Base-by-base conservation (phyloP, 2,329 filamentous ascomycete genomes). In the Acrodontium crateriforme region DNA sequence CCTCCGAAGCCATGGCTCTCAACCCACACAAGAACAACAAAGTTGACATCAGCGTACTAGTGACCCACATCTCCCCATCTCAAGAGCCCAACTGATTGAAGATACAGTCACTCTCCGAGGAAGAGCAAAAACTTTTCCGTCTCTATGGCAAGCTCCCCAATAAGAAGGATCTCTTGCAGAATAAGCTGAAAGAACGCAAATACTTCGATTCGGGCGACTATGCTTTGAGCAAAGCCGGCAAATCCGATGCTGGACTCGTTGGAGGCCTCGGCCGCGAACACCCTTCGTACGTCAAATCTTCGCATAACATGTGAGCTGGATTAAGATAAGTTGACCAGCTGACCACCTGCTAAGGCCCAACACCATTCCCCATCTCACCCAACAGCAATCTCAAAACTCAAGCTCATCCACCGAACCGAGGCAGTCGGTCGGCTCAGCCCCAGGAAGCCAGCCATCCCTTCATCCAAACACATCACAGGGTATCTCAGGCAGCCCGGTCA, bases 21-120 rank as follows among this genome's bases (percentile, higher is more conserved):
- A 94, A 94, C 58, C 87, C 87, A 46, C 83, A 85, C 58, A 82
- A 94, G 69, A 85, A 92, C 71, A 94, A 94, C 70, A 95, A 98
- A 69, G 71, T 95, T 50, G 89, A 98, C 61, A 70, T 94, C 61
- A 85, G 71, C 67, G 89, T 94, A 64, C 65, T 81, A 71, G 30
- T 14, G 5, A 4, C 18, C 15, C n/a, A 16, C 17, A 6, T 10
- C 9, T 11, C 12, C 3, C 14, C 16, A n/a, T 8, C 16, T 28
- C 24, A 25, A 17, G 18, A 31, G 9, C 14, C 12, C n/a, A 8
- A 8, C 20, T 22, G 13, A 22, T 12, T 20, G 8, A 20, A 8
- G 8, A 20, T 20, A 8, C 55, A 95, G 89, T 80, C 82, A 43
- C 71, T 98, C 59, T 80, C 79, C 30, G 78, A 85, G 37, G 89